phyloP scores from a whole-genome alignment of 2,329 filamentous ascomycete species.

The Phaeoacremonium minimum region DNA sequence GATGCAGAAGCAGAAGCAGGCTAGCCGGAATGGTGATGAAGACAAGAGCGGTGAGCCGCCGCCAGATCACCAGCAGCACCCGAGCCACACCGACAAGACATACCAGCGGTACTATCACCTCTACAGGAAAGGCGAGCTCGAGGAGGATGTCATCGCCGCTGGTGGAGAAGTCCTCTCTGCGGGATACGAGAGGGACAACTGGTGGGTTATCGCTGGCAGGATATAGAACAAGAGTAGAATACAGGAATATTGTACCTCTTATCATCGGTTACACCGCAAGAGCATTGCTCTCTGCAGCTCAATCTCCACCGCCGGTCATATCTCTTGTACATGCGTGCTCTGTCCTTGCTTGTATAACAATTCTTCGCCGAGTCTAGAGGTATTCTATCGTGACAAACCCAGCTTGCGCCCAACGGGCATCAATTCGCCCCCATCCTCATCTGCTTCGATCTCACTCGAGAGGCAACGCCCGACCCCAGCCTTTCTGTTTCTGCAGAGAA shows the following conservation, averaged over 20 bases:
- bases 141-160: constrained; percentile 69
- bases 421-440: too few relatives aligned
- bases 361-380: too few relatives aligned
- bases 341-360: too few relatives aligned
- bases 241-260: too few relatives aligned
- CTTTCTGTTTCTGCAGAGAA: too few relatives aligned
- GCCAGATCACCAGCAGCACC: constrained; percentile 4
- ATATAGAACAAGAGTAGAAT: neutral
- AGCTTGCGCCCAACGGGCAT: neutral
- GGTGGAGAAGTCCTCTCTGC: constrained; percentile 72
- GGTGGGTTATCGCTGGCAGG: constrained; percentile 80
- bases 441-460: too few relatives aligned
- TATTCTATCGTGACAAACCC: too few relatives aligned
- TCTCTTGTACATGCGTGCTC: too few relatives aligned
- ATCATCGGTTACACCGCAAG: too few relatives aligned
- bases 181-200: constrained; percentile 97
- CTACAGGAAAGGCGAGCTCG: constrained; percentile 81
- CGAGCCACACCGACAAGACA: constrained; percentile 41
- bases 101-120: constrained; percentile 94
- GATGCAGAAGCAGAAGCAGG: constrained; percentile 2
- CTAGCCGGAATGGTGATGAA: neutral
- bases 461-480: too few relatives aligned
- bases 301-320: too few relatives aligned
- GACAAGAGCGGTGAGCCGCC: constrained; percentile 3
- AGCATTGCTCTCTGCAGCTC: too few relatives aligned